Base-by-base conservation (phyloP, 179 eudicot species). In the Drosera spatulata region DNA sequence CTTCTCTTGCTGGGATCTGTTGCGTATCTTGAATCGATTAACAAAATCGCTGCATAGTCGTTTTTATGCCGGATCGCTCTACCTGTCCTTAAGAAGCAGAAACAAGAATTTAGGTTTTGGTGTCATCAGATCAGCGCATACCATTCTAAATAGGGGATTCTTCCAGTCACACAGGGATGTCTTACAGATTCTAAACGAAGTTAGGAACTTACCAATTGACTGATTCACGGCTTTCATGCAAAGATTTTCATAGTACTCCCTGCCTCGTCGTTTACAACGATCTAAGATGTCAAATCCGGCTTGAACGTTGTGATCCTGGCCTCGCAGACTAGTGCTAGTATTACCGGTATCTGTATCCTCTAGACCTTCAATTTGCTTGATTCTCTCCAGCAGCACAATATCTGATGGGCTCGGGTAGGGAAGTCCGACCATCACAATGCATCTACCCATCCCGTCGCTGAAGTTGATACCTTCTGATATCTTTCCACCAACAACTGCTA, bases 211-310 rank as follows among this genome's bases (percentile, higher is more conserved):
- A 93, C 99, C 99, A 58, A 89, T 86, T 33, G 96, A 93, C 77
- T 93, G 99, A 80, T 93, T 89, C 60, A 93, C 97, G 63, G 97
- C 96, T 71, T 93, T 93, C 93, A 89, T 93, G 78, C 97, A 89
- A 60, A 93, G 88, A 81, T 93, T 93, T 71, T 93, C 97, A 10
- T 93, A 93, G 49, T 93, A 93, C 56, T 89, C 90, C 63, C 72
- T 90, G 65, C 97, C 97, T 69, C 85, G 81, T 54, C 66, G 84
- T 67, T 73, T 85, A 71, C 97, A 87, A 40, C 94, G 87, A 70
- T 79, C 76, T 70, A 93, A 62, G 60, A 85, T 72, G 33, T 82
- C 85, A 65, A 93, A 80, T 39, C 95, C 99, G 50, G 81, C 56
- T 61, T 74, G 84, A 73, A 64, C 72, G 67, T 81, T 48, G 63